These are phyloP conservation scores for Ploettnerulaceae sp. DNA, from an alignment of 2,329 filamentous ascomycete genomes.

Conservation along the genomic window DNA sequence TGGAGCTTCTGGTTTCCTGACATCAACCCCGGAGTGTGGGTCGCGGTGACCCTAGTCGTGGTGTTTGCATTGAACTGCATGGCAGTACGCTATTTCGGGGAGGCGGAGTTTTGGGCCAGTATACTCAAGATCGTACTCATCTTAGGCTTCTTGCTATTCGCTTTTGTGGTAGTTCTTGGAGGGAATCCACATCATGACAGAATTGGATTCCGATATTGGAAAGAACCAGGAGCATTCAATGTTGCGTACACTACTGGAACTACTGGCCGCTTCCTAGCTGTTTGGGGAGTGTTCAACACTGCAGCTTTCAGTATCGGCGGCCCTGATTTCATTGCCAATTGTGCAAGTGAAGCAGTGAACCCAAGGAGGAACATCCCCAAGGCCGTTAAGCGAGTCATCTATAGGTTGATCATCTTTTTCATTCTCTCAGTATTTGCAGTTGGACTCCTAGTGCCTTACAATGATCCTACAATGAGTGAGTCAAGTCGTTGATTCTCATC, in stretches of 20 bases:
- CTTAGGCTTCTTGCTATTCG: conserved; percentile 4
- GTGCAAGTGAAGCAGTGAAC: conserved; percentile 51
- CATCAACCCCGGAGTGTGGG: too few species aligned
- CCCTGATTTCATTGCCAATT: conserved; percentile 49
- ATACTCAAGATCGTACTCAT: not conserved
- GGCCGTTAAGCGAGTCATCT: conserved; percentile 47
- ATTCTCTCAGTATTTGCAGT: conserved; percentile 39
- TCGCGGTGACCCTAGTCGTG: too few species aligned
- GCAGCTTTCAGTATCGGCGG: conserved; percentile 45
- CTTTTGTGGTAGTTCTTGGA: conserved; percentile 58
- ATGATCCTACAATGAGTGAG: too few species aligned
- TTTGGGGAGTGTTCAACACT: conserved; percentile 30
- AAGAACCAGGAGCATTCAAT: conserved; percentile 61
- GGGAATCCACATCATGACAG: conserved; percentile 53
- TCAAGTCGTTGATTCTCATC: too few species aligned
- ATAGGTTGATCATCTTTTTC: conserved; percentile 51
- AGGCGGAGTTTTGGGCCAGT: not conserved
- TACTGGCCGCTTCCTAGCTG: conserved; percentile 56
- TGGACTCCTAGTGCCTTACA: conserved; percentile 53
- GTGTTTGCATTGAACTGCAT: not conserved
- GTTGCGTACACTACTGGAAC: conserved; percentile 52
- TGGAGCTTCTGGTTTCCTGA: too few species aligned
- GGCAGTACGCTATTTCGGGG: not conserved
- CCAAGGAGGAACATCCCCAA: conserved; percentile 51
- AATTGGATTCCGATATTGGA: conserved; percentile 67